Evolutionary conservation across 2,329 filamentous ascomycete genomes (phyloP), one percentile per base, ranked within the genome.

Genomic region (Colletotrichum gloeosporioides): DNA sequence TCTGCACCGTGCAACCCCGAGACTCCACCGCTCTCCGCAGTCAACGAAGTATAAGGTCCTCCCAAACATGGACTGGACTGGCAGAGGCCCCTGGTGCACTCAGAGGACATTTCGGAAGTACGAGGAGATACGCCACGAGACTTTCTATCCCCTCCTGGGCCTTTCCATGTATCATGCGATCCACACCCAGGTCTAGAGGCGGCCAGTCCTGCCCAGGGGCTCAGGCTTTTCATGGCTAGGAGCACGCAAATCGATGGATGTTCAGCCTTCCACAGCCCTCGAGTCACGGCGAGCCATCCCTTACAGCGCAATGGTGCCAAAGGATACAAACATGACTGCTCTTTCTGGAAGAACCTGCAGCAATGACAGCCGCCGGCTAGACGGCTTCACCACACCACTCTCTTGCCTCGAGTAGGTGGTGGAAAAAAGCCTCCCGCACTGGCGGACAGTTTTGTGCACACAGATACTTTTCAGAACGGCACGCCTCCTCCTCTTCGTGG

Each of bases 1-100:
- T 73, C 53, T 71, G 66, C 75, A 69, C 75, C 55, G 67, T 77
- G 71, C 71, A 77, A 53, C 66, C 62, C 65, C 44, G 61, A 68
- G 53, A 71, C 71, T 74, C 75, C 75, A 75, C 75, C 66, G 27
- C 15, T 53, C 71, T 66, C 34, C 25, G 66, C 66, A 66, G 68
- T 77, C 74, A 65, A 61, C 32, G 74, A 76, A 76, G 71, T 75
- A 55, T 71, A 63, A 69, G 44, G 31, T 34, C 74, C 65, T 32
- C 69, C 71, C 44, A 61, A 55, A 59, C 64, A 29, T 57, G 57
- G 64, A 73, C 44, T 73, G 57, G 70, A 68, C 57, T 73, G 57
- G 70, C 16, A 25, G 27, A 44, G 27, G 44, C 49, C 64, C 73
- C 64, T 64, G 34, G 44, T 29, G 59, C 64, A 53, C 65, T 16